phyloP scores from a whole-genome alignment of 164 flowering plant species.

The Macadamia tetraphylla region DNA sequence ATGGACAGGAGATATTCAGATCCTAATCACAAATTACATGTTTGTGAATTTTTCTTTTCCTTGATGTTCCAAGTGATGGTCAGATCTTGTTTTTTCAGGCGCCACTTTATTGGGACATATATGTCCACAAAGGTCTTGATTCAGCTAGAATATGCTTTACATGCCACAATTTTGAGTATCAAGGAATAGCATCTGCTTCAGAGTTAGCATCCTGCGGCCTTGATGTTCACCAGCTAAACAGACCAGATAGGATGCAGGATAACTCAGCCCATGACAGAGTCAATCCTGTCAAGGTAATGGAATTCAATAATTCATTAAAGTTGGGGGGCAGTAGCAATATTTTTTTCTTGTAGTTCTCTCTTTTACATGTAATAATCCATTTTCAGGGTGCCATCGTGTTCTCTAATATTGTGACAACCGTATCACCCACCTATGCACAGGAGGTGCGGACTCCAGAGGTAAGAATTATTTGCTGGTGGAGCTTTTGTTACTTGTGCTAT shows the following conservation, averaged over 20 bases:
- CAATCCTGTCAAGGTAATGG: conserved; percentile 78
- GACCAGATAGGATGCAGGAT: conserved; percentile 98
- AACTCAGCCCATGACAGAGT: conserved; percentile 61
- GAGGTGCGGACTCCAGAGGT: conserved; percentile 95
- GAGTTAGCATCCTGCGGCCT: conserved; percentile 92
- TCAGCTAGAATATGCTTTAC: conserved; percentile 95
- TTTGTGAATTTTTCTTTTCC: not conserved
- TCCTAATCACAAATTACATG: not conserved
- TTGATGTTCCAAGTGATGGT: not conserved
- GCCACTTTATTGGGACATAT: conserved; percentile 94
- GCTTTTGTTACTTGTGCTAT: not conserved
- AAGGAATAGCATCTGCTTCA: conserved; percentile 81
- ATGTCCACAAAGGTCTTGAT: conserved; percentile 80
- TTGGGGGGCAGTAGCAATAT: not conserved
- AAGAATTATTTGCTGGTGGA: conserved; percentile 14
- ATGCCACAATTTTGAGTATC: conserved; percentile 98
- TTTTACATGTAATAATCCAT: conserved; percentile 3
- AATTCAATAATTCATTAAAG: not conserved
- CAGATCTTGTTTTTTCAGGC: conserved; percentile 44
- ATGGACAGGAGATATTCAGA: conserved; percentile 19
- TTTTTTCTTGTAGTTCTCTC: not conserved
- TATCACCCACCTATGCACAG: conserved; percentile 92
- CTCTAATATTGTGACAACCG: conserved; percentile 96
- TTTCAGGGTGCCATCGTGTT: conserved; percentile 90
- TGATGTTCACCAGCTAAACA: conserved; percentile 72